These are phyloP conservation scores for Onygenales sp. DNA, from an alignment of 2,329 filamentous ascomycete species.

Conservation along the genomic window DNA sequence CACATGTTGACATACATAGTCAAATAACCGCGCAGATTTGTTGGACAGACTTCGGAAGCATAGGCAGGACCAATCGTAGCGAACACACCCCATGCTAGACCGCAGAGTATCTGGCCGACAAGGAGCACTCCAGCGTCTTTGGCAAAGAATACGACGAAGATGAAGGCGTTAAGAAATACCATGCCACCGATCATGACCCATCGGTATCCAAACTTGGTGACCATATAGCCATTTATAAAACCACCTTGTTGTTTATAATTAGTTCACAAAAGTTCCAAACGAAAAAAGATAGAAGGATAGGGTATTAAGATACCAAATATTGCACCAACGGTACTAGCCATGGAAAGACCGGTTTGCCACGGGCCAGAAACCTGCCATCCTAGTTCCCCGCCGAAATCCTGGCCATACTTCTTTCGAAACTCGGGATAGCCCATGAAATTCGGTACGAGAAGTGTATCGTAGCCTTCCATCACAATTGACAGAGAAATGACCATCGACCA, in stretches of 20 bases:
- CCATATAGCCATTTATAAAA: constrained; percentile 42
- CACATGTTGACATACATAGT: constrained; percentile 40
- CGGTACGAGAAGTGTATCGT: constrained; percentile 70
- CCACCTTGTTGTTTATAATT: constrained; percentile 22
- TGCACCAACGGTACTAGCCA: neutral
- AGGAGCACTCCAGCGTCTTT: constrained; percentile 38
- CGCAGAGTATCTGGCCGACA: constrained; percentile 42
- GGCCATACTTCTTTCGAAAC: constrained; percentile 34
- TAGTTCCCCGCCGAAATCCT: constrained; percentile 11
- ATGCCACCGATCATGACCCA: constrained; percentile 42
- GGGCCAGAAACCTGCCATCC: constrained; percentile 28
- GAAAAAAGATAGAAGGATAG: neutral
- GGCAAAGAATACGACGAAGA: constrained; percentile 43
- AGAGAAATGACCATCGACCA: constrained; percentile 82
- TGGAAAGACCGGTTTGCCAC: constrained; percentile 12
- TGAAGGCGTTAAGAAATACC: constrained; percentile 37
- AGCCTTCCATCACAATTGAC: constrained; percentile 85
- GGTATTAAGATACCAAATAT: neutral
- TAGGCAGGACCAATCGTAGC: constrained; percentile 40
- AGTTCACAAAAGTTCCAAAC: constrained; percentile 11
- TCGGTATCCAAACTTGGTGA: constrained; percentile 43
- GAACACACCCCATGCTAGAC: constrained; percentile 44
- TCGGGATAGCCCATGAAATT: constrained; percentile 56
- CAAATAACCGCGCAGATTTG: constrained; percentile 34
- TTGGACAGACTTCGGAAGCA: constrained; percentile 37